phyloP scores from a whole-genome alignment of 805 yeast genomes.

The Ogataea ramenticola region DNA sequence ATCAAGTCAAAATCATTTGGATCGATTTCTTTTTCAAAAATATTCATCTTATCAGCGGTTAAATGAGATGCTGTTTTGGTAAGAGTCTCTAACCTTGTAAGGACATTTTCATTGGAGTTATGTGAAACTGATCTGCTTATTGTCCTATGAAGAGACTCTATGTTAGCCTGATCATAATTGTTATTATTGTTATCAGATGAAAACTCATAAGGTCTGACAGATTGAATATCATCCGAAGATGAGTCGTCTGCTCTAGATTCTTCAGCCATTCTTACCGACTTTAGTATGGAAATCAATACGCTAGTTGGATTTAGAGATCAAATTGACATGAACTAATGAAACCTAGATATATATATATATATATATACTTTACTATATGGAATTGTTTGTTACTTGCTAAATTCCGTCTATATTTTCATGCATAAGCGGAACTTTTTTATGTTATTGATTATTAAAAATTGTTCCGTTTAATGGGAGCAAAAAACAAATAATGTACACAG shows the following conservation, averaged over 20 bases:
- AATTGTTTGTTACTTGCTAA: too few species aligned
- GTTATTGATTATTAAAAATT: too few species aligned
- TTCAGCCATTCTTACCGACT: background rate
- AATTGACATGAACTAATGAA: too few species aligned
- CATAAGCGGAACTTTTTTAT: background rate
- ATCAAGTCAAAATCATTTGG: slow-evolving; percentile 35
- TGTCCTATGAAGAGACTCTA: background rate
- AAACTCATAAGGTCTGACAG: too few species aligned
- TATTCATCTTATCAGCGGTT: slow-evolving; percentile 13
- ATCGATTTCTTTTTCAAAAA: slow-evolving; percentile 14
- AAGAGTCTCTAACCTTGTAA: slow-evolving; percentile 11
- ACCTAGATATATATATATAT: too few species aligned
- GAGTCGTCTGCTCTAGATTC: background rate
- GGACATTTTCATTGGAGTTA: slow-evolving; percentile 6
- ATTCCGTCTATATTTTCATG: too few species aligned
- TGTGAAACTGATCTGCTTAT: background rate
- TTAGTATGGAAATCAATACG: too few species aligned
- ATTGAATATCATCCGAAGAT: background rate
- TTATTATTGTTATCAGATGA: too few species aligned
- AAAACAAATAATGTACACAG: too few species aligned
- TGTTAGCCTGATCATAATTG: background rate
- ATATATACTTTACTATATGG: too few species aligned
- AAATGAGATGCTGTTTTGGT: slow-evolving; percentile 13
- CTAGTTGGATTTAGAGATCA: too few species aligned
- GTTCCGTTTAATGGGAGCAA: too few species aligned